Base-by-base conservation (phyloP, 2,329 filamentous ascomycete species). In the Xylaria sp. region DNA sequence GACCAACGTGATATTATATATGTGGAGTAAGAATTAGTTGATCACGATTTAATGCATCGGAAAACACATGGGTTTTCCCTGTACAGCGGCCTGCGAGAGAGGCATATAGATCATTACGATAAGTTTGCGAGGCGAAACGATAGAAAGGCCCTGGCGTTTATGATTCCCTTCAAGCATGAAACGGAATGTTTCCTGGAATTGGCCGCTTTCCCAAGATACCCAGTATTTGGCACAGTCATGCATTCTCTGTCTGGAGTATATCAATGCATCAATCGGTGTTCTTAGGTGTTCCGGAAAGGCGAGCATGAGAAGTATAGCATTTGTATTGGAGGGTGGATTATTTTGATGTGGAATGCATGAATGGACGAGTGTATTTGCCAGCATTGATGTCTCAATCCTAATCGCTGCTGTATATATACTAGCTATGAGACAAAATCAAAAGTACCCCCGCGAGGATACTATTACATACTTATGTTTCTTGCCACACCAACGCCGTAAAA, bases 201-300 rank as follows among this genome's bases (percentile, higher is more conserved):
- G 48, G 48, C 40, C 33, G 46, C 13, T 63, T 73, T 70, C 69
- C 51, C 63, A 57, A 72, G 74, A 76, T 77, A 75, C 74, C 74
- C 71, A 49, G 49, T 58, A 51, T 67, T 65, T 59, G 49, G 63
- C 71, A 71, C 69, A 49, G 31, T 51, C 6, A 56, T 46, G 60
- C 26, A 49, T 63, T 72, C 58, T 53, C 38, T 40, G 42, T 54
- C 13, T 15, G 63, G 57, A 36, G 65, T 36, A 51, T 56, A 71
- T 69, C 10, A 64, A 48, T 68, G 68, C 67, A 74, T 74, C 31
- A 64, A 38, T 28, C 49, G 73, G 72, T 67, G 73, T 74, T 72
- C 28, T 65, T 48, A 60, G 66, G 60, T 54, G 46, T 54, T 61
- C 11, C 31, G n/a, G 53, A 31, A 23, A 44, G 26, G 48, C 28